phyloP scores from a whole-genome alignment of 176 grass and related monocot species.

The Zoysia japonica region DNA sequence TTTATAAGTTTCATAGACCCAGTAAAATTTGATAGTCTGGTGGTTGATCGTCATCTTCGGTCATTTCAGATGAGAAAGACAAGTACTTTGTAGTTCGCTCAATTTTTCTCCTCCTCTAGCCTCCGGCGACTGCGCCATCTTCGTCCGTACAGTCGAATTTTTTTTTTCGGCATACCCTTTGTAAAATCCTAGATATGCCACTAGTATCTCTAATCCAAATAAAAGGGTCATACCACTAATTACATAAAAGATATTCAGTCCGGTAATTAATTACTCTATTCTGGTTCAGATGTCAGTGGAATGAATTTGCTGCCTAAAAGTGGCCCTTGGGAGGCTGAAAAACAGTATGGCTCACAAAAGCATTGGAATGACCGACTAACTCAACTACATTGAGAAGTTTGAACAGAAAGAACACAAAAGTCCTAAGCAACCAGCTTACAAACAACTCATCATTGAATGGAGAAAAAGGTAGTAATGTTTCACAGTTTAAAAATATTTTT shows the following conservation, averaged over 20 bases:
- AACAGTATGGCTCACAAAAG: neutral
- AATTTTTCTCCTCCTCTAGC: no score
- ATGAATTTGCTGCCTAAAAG: neutral
- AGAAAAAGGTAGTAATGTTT: neutral
- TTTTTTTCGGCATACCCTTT: no score
- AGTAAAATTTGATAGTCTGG: no score
- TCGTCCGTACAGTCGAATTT: no score
- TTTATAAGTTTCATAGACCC: no score
- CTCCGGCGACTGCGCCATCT: no score
- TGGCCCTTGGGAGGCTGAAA: neutral
- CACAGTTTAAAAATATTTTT: neutral
- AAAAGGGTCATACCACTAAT: neutral
- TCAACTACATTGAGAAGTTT: neutral
- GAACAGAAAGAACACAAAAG: neutral
- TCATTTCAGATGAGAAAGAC: no score
- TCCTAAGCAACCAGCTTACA: constrained; percentile 5
- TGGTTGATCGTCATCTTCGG: no score
- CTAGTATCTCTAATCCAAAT: constrained; percentile 20
- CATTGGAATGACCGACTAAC: neutral
- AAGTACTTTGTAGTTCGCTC: no score
- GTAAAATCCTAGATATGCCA: no score
- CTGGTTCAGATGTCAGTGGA: constrained; percentile 1
- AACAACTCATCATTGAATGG: neutral
- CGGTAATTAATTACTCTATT: neutral
- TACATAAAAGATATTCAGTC: neutral